Base-by-base conservation (phyloP, 352 stramenopile species). In the Phytophthora tubulina region DNA sequence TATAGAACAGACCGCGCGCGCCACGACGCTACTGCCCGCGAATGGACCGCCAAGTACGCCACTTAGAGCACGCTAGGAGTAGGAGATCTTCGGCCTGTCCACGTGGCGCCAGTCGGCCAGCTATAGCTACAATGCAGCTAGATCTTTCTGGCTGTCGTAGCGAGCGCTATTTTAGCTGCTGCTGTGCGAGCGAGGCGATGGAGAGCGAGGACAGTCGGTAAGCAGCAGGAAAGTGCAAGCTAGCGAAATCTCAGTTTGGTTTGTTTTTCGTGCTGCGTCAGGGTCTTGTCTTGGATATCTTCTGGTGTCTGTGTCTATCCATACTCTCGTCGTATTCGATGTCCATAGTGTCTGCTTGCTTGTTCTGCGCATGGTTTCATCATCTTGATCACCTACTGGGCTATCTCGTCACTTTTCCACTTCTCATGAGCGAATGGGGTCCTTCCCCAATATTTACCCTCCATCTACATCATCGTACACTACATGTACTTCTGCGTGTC, bases 11-110 rank as follows among this genome's bases (percentile, higher is more conserved):
- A 98, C 81, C 89, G 89, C 76, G 84, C 88, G 36, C 89, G 92
- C 72, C 96, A 99, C 80, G 97, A 99, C 72, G 96, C 91, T 55
- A 99, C 94, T 56, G 97, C 97, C 38, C 89, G 96, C 73, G 97
- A 99, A 85, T 99, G 97, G 97, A 99, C 96, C 57, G 96, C 94
- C 72, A 99, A 99, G 87, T 99, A 99, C 87, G 97, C 97, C 67
- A 99, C 98, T 95, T 99, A 98, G 82, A 90, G 77, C 70, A 76
- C 63, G 52, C 70, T 81, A 79, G 71, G 67, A 79, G 74, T 81
- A 82, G 75, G 67, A 78, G 59, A 73, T 63, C 64, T 57, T 73
- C 64, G 57, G 41, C 49, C 60, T 64, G 42, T 60, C 66, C 50
- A 58, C 59, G 58, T 45, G 55, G 50, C 33, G 30, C 14, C 42